Evolutionary conservation across 2,329 filamentous ascomycete genomes (phyloP), one percentile per base, ranked within the genome.

Genomic region (Venturia oleaginea): DNA sequence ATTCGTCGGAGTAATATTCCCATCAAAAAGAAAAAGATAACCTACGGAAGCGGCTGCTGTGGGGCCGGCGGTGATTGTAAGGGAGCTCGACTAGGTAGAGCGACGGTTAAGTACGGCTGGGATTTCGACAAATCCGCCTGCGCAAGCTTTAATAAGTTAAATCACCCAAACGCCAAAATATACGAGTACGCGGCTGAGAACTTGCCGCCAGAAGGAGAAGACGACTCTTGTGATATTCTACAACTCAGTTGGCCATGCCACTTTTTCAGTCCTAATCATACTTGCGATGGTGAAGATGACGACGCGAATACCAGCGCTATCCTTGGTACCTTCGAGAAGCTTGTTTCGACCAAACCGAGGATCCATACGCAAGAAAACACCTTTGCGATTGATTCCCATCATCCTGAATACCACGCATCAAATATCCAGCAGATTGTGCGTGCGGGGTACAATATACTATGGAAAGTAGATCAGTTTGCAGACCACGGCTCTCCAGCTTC

Each of bases 311-410:
- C 24, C 3, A 24, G 51, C 11, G 54, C 57, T 2, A 34, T 64
- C 2, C 61, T 46, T 7, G 15, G 24, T 15, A 57, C 51, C 2
- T 40, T 61, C 24, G 10, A 46, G 22, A 48, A 57, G 22, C 40
- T 64, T 7, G 46, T 24, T 40, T 43, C 37, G 2, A 19, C 37
- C 2, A 46, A 64, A 10, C 54, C 63, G 1, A 42, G 24, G 8
- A 22, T 60, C 24, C 51, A 57, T 30, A 64, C 55, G 2, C 63
- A 57, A 17, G 63, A 64, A n/a, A 54, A 64, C 19, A 64, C 63
- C 1, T 59, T 46, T 11, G 63, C 55, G 2, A n/a, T 64, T 15
- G 27, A 62, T 15, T 43, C 34, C 10, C 51, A 61, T n/a, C 54
- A 59, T 38, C 34, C 34, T 8, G 54, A 46, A 17, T 60, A 24